Evolutionary conservation across 2,329 filamentous ascomycete species (phyloP), one percentile per base, ranked within the genome.

Genomic region (Colletotrichum coccodes): DNA sequence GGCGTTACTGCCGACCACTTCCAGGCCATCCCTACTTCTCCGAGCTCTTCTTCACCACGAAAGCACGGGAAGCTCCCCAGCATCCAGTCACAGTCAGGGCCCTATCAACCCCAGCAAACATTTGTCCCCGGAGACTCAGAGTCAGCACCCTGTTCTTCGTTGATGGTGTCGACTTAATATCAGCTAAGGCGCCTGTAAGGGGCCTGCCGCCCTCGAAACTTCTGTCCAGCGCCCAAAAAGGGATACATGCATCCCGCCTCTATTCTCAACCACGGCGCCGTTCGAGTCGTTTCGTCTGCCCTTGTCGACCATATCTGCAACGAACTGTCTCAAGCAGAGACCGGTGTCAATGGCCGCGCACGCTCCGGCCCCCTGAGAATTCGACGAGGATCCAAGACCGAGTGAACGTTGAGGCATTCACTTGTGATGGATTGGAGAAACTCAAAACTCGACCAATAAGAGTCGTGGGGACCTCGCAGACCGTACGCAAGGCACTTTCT

Each of bases 141-240:
- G 42, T 50, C 26, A 47, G 50, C 36, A 50, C 28, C 36, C 42
- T 30, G 34, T 11, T 46, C 40, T 30, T n/a, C 26, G n/a, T 40
- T 50, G 54, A 60, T 62, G 64, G 64, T 67, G 70, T 68, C 57
- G 60, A 63, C 46, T 69, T 69, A 60, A 58, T 56, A 42, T 61
- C 57, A 38, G 50, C 23, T 6, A 50, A 68, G 50, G 57, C 42
- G 63, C 57, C 49, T 68, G 62, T 58, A 70, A 70, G 64, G 63
- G 62, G 64, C 36, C 38, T 47, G 42, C 32, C 23, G 53, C 53
- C 68, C 69, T n/a, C 72, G 71, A 57, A 66, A 47, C 47, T 70
- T 59, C 49, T 65, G 57, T 68, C 71, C 71, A 72, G 60, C 60
- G 62, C 73, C 73, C 70, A 73, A 70, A 73, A 71, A 73, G 65